These are phyloP conservation scores for Phytophthora fragariaefolia DNA, from an alignment of 352 stramenopile species.

Conservation along the genomic window DNA sequence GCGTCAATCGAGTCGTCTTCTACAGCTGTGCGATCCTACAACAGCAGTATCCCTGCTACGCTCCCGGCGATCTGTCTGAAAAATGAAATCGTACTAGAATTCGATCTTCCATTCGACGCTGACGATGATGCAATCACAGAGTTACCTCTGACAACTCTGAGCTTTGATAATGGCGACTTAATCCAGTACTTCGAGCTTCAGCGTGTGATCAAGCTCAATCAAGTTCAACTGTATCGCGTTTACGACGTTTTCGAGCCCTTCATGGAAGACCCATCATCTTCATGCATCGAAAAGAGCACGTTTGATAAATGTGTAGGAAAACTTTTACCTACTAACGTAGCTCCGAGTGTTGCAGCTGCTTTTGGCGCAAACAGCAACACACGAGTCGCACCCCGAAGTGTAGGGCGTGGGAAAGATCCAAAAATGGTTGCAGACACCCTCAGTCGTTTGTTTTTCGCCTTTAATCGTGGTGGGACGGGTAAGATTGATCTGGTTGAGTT, in stretches of 20 bases:
- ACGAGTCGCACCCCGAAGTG: conserved; percentile 61
- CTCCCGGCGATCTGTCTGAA: conserved; percentile 79
- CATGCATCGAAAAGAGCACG: conserved; percentile 81
- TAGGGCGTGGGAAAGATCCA: conserved; percentile 67
- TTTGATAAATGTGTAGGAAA: conserved; percentile 79
- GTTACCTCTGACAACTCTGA: conserved; percentile 69
- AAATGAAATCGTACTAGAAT: conserved; percentile 86
- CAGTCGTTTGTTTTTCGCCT: conserved; percentile 85
- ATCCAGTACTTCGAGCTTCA: conserved; percentile 87
- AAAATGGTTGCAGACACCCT: conserved; percentile 84
- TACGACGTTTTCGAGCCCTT: conserved; percentile 81
- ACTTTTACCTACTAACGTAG: conserved; percentile 63
- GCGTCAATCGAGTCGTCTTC: conserved; percentile 68
- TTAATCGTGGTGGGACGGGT: conserved; percentile 83
- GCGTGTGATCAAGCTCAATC: conserved; percentile 71
- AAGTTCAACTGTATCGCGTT: conserved; percentile 68
- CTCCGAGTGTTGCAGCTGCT: conserved; percentile 56
- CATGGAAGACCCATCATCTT: conserved; percentile 55
- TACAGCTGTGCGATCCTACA: conserved; percentile 54
- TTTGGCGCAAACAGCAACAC: conserved; percentile 73
- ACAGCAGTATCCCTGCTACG: conserved; percentile 62
- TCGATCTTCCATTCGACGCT: conserved; percentile 76
- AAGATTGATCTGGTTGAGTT: conserved; percentile 92
- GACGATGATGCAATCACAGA: conserved; percentile 70
- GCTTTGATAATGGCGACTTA: conserved; percentile 86